phyloP scores from a whole-genome alignment of 2,329 filamentous ascomycete species.

The Xylariaceae sp. region DNA sequence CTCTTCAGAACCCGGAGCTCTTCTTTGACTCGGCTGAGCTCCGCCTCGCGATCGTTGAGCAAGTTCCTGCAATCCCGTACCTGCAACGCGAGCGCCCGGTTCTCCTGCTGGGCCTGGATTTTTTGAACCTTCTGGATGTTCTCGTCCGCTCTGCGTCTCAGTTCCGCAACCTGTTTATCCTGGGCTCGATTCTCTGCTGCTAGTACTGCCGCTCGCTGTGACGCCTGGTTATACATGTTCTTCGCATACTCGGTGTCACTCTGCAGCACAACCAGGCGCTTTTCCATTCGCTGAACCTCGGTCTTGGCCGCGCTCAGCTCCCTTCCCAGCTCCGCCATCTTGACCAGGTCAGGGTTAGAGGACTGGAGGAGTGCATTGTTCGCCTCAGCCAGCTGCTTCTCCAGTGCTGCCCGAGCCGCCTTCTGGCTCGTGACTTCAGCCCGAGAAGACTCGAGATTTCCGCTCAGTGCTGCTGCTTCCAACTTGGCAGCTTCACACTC shows the following conservation, averaged over 20 bases:
- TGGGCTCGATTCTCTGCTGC: constrained; percentile 43
- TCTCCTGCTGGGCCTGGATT: constrained; percentile 37
- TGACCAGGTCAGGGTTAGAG: constrained; percentile 33
- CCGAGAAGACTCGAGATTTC: constrained; percentile 33
- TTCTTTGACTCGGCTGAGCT: constrained; percentile 43
- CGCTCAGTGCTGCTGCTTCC: constrained; percentile 33
- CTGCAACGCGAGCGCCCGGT: constrained; percentile 32
- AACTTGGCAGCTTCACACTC: constrained; percentile 36
- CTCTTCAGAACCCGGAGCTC: constrained; percentile 45
- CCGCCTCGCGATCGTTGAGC: constrained; percentile 46
- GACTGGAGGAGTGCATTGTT: constrained; percentile 32
- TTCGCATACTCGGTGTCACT: constrained; percentile 53
- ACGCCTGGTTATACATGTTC: constrained; percentile 54
- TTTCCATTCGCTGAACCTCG: constrained; percentile 36
- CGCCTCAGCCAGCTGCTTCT: constrained; percentile 34
- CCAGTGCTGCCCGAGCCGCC: constrained; percentile 32
- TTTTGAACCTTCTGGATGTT: constrained; percentile 44
- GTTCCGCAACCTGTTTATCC: constrained; percentile 35
- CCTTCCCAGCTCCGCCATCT: constrained; percentile 37
- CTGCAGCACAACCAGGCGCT: constrained; percentile 32
- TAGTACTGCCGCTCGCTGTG: constrained; percentile 41
- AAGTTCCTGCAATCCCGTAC: constrained; percentile 38
- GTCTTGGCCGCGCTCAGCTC: constrained; percentile 36
- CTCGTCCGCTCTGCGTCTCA: constrained; percentile 38
- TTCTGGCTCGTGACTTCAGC: constrained; percentile 35